Conservation (phyloP, 1,284 basidiomycete species). For the Marasmius sp. region DNA sequence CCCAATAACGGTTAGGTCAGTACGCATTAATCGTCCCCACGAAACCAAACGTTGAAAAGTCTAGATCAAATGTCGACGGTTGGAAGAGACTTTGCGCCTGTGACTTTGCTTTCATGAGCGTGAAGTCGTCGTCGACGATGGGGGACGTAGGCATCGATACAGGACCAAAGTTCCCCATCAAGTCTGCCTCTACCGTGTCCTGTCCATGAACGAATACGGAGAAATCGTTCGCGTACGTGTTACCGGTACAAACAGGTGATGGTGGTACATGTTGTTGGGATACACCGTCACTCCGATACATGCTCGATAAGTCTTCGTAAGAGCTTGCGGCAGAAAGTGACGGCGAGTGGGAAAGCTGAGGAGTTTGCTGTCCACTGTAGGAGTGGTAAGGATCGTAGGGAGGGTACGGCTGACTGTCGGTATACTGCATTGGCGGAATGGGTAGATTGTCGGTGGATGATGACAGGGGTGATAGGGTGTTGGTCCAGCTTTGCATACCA, state of each 20-base stretch:
- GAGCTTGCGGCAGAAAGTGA: conserved; percentile 6
- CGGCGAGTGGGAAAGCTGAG: conserved; percentile 1
- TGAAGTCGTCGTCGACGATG: conserved; percentile 2
- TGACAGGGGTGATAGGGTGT: conserved; percentile 5
- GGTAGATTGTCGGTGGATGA: neutral
- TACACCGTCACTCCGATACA: conserved; percentile 2
- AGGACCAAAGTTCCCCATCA: neutral
- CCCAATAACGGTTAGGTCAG: neutral
- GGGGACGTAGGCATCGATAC: neutral
- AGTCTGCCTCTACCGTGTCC: neutral
- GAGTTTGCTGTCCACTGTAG: neutral
- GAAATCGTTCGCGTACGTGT: conserved; percentile 2
- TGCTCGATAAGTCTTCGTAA: conserved; percentile 8
- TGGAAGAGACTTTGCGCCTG: conserved; percentile 7
- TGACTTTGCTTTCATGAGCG: conserved; percentile 1
- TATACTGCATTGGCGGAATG: conserved; percentile 9
- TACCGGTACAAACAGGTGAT: neutral
- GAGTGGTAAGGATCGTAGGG: conserved; percentile 1
- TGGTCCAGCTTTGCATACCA: conserved; percentile 4
- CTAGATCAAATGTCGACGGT: conserved; percentile 1
- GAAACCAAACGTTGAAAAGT: conserved; percentile 5
- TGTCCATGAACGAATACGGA: conserved; percentile 5
- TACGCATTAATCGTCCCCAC: conserved; percentile 1
- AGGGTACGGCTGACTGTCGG: neutral
- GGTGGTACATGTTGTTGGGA: neutral